Evolutionary conservation across 2,329 filamentous ascomycete genomes (phyloP).

Genomic region (Aciculosporium take): DNA sequence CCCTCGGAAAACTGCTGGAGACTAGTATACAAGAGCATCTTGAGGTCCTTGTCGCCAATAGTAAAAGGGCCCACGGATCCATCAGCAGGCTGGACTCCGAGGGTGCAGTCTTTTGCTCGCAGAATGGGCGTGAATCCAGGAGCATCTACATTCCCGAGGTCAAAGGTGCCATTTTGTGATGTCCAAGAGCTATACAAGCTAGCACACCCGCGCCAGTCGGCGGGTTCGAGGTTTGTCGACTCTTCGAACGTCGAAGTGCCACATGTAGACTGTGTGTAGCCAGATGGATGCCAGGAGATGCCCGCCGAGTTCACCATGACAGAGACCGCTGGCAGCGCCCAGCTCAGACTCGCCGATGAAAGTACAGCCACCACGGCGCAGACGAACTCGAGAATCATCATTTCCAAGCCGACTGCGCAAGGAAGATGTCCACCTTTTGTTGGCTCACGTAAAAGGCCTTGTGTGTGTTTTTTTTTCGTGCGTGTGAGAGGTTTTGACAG

Average conservation of each 20-base stretch:
- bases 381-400: not conserved
- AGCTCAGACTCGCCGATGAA: not conserved
- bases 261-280: conserved; percentile 13
- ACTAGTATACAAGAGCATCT: conserved; percentile 10
- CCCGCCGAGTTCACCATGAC: conserved; percentile 8
- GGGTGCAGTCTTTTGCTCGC: conserved; percentile 13
- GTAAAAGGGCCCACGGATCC: conserved; percentile 9
- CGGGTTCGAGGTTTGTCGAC: conserved; percentile 11
- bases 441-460: not conserved
- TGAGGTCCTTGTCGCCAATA: conserved; percentile 14
- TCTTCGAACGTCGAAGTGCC: conserved; percentile 13
- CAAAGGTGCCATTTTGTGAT: conserved; percentile 18
- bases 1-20: conserved; percentile 10
- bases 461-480: not conserved
- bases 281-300: conserved; percentile 14
- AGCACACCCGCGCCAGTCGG: conserved; percentile 18
- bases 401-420: not conserved
- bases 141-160: conserved; percentile 9
- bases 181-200: conserved; percentile 18
- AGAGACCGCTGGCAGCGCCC: not conserved
- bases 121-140: conserved; percentile 12
- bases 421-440: not conserved
- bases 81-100: conserved; percentile 13
- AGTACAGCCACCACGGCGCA: not conserved
- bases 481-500: not conserved